These are phyloP conservation scores for Coleophoma crateriformis DNA, from an alignment of 2,329 filamentous ascomycete genomes.

Conservation along the genomic window DNA sequence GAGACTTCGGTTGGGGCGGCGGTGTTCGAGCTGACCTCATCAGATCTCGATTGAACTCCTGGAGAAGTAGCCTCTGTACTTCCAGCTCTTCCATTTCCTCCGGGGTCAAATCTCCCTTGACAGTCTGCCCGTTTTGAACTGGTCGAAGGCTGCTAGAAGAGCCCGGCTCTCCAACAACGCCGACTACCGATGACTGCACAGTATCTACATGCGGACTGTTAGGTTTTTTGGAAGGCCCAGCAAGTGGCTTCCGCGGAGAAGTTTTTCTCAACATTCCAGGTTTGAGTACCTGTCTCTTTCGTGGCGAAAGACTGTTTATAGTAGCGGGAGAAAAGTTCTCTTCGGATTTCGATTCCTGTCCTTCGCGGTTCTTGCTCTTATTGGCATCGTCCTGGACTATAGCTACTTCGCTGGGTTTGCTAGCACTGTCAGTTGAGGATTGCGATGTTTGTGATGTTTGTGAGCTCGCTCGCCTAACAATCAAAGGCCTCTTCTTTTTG, in stretches of 20 bases:
- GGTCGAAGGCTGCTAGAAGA: slow-evolving; percentile 8
- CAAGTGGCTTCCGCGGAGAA: slow-evolving; percentile 1
- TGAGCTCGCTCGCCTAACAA: slow-evolving; percentile 42
- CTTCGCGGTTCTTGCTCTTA: not conserved
- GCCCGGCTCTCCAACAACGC: slow-evolving; percentile 6
- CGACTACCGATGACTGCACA: not conserved
- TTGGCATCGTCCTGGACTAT: too few species aligned
- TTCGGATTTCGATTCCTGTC: slow-evolving; percentile 6
- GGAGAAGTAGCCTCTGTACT: slow-evolving; percentile 10
- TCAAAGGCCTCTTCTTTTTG: slow-evolving; percentile 39
- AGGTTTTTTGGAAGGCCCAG: not conserved
- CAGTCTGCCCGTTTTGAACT: slow-evolving; percentile 7
- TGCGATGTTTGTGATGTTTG: slow-evolving; percentile 34
- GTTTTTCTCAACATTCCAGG: not conserved
- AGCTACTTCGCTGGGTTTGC: slow-evolving; percentile 6
- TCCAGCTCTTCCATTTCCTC: slow-evolving; percentile 11
- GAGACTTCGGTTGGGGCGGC: not conserved
- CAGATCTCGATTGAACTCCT: slow-evolving; percentile 8
- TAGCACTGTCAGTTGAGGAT: slow-evolving; percentile 16
- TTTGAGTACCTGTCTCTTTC: slow-evolving; percentile 3
- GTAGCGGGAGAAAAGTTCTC: slow-evolving; percentile 16
- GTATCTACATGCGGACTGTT: not conserved
- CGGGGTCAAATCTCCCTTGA: not conserved
- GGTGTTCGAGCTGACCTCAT: not conserved
- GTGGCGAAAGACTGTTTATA: slow-evolving; percentile 1